Base-by-base conservation (phyloP, 1,284 basidiomycete genomes). In the Tylopilus sp. region DNA sequence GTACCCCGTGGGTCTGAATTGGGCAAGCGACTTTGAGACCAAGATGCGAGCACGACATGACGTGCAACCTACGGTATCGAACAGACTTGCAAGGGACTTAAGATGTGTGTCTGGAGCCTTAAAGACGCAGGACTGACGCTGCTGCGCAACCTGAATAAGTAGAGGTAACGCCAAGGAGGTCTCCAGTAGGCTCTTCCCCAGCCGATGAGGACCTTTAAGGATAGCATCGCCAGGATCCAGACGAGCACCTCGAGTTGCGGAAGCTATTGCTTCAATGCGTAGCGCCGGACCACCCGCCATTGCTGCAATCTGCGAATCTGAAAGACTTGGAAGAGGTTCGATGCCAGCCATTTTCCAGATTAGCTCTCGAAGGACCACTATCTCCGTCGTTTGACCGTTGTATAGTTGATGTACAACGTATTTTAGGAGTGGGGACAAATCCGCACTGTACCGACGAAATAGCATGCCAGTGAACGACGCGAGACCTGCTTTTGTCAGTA, bases 271-370 rank as follows among this genome's bases (percentile, higher is more conserved):
- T 78, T 99, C 97, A 44, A 88, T 86, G 37, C 93, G 86, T 56
- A 99, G 79, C 32, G 85, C 80, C 1, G 90, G 86, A 0, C 97
- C 97, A 50, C 95, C 93, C 4, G 91, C 90, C 81, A 97, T 93
- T 2, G 92, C 92, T 31, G 81, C 72, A 43, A 99, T 84, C 70
- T 99, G 95, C 0, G 85, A 78, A 58, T 97, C 92, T 1, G 93
- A 92, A 41, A 98, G 76, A 68, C 86, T 92, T 1, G 91, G 90
- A 45, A 98, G 76, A 11, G 92, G 91, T 65, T 98, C 90, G 57
- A 98, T 92, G 6, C 92, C 94, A 5, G 92, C 88, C 93, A 98
- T 98, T 68, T 94, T 92, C 77, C 86, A 90, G 53, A 99, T 91
- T 48, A 99, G 76, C 67, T 98, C 94, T 41, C 91, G 85, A 22